These are phyloP conservation scores for Trichoderma afroharzianum DNA, from an alignment of 2,329 filamentous ascomycete genomes.

Conservation along the genomic window DNA sequence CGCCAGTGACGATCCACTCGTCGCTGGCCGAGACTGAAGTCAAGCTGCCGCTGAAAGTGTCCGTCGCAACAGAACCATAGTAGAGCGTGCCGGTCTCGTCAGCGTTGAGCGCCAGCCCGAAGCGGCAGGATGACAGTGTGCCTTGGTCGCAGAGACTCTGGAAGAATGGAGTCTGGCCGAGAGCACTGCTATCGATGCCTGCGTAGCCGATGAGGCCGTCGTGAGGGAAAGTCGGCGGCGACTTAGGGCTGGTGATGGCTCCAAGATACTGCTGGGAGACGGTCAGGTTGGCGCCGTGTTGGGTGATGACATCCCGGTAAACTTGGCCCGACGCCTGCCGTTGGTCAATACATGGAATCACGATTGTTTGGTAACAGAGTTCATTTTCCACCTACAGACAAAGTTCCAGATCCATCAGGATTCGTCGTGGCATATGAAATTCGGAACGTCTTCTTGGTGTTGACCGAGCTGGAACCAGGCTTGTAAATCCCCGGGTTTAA, in stretches of 20 bases:
- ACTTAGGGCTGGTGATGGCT: slow-evolving; percentile 14
- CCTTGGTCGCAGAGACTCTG: slow-evolving; percentile 20
- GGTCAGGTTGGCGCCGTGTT: slow-evolving; percentile 20
- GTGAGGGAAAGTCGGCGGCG: slow-evolving; percentile 19
- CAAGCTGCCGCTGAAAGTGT: slow-evolving; percentile 16
- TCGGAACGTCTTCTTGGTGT: slow-evolving; percentile 13
- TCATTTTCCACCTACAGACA: slow-evolving; percentile 13
- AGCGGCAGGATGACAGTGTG: slow-evolving; percentile 21
- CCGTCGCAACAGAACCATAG: slow-evolving; percentile 21
- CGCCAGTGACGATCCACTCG: slow-evolving; percentile 18
- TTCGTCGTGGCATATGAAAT: slow-evolving; percentile 23
- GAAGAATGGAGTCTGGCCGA: slow-evolving; percentile 19
- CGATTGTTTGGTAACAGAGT: not conserved
- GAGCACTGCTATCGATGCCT: slow-evolving; percentile 8
- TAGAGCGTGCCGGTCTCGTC: slow-evolving; percentile 22
- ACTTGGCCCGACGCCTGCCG: slow-evolving; percentile 19
- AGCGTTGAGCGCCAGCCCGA: slow-evolving; percentile 21
- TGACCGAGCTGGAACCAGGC: slow-evolving; percentile 11
- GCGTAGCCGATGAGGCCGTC: slow-evolving; percentile 24
- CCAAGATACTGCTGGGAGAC: slow-evolving; percentile 20
- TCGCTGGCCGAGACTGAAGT: not conserved
- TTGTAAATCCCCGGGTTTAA: slow-evolving; percentile 22
- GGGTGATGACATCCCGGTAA: slow-evolving; percentile 21
- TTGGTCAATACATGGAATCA: not conserved
- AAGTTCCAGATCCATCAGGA: slow-evolving; percentile 20